Conservation (phyloP, 129 eudicot species). For the Helianthus annuus region DNA sequence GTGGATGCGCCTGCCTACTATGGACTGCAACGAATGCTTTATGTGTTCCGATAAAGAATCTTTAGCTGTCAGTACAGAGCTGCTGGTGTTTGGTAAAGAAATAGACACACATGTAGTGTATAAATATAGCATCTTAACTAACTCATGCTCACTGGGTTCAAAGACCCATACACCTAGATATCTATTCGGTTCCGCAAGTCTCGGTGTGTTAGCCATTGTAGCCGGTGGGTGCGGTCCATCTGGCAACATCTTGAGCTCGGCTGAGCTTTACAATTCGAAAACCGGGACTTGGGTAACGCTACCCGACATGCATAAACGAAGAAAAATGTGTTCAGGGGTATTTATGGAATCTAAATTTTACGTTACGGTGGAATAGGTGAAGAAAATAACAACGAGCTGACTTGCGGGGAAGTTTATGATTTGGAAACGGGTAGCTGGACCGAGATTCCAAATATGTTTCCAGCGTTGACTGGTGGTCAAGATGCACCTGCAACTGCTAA, state of each 20-base stretch:
- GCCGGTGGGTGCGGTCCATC: conserved; percentile 75
- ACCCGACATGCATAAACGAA: conserved; percentile 64
- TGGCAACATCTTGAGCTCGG: conserved; percentile 58
- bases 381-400: conserved; percentile 41
- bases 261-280: conserved; percentile 71
- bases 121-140: conserved; percentile 68
- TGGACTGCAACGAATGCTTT: conserved; percentile 66
- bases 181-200: conserved; percentile 72
- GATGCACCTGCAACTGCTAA: conserved; percentile 50
- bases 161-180: conserved; percentile 62
- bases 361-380: conserved; percentile 70
- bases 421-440: conserved; percentile 50
- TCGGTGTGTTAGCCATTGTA: conserved; percentile 52
- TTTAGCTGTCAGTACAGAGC: conserved; percentile 79
- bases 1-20: conserved; percentile 73
- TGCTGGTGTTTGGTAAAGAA: conserved; percentile 73
- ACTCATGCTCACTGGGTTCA: conserved; percentile 63
- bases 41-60: conserved; percentile 83
- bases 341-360: conserved; percentile 73
- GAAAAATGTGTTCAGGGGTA: conserved; percentile 76
- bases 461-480: conserved; percentile 30
- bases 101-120: conserved; percentile 54
- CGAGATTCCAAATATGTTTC: conserved; percentile 68
- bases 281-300: conserved; percentile 61
- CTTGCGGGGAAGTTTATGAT: conserved; percentile 70